Evolutionary conservation across 202 grass and related monocot genomes (phyloP).

Genomic region (Hordeum pubiflorum): DNA sequence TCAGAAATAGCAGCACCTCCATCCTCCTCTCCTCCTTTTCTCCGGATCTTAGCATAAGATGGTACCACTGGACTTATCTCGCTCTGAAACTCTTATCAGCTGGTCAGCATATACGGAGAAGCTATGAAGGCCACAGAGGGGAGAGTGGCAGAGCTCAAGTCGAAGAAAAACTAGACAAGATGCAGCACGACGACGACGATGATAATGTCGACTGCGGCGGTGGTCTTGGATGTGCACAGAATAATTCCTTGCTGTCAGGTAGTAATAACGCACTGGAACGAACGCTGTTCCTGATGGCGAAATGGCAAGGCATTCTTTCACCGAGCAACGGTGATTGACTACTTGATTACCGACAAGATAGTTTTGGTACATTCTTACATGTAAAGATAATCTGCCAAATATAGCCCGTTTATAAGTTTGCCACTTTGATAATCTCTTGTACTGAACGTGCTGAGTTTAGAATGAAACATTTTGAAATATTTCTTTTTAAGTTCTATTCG

Average conservation of each 20-base stretch:
- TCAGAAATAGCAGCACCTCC: neutral
- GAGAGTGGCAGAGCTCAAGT: slow-evolving; percentile 63
- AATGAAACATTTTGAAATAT: neutral
- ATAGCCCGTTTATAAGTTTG: neutral
- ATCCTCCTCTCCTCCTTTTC: neutral
- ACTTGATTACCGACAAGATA: neutral
- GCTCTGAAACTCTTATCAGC: slow-evolving; percentile 29
- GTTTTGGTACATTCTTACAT: neutral
- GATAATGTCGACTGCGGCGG: neutral
- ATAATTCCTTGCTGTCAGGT: slow-evolving; percentile 2
- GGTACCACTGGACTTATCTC: neutral
- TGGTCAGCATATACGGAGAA: slow-evolving; percentile 79
- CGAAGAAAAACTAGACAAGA: slow-evolving; percentile 31
- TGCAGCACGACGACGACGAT: neutral
- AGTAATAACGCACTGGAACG: neutral
- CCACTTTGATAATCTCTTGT: neutral
- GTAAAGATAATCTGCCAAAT: neutral
- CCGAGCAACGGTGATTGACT: neutral
- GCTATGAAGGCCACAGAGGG: slow-evolving; percentile 60
- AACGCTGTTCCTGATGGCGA: neutral
- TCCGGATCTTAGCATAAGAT: neutral
- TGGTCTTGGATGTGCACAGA: slow-evolving; percentile 1
- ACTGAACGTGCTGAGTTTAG: neutral
- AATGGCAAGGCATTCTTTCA: neutral
- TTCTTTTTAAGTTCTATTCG: neutral